A percentile compares a stretch with the other conserved stretches of the same genome.
phyloP scores from a whole-genome alignment of 164 flowering plant species.

The Stephania yunnanensis region DNA sequence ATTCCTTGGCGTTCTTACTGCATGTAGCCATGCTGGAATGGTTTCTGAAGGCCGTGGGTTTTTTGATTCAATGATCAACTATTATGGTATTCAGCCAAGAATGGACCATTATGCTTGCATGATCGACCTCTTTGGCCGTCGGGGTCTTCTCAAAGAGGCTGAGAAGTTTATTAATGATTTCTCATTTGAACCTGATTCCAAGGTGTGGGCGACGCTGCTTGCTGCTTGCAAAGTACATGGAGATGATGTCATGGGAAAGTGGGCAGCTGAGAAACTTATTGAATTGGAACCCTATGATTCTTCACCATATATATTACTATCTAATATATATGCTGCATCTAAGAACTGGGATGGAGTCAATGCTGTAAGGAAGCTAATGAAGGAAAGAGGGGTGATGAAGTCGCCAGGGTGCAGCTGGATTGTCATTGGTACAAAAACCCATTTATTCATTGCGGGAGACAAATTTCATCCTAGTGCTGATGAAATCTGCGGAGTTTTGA shows the following conservation, averaged over 20 bases:
- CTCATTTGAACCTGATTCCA: slow-evolving; percentile 50
- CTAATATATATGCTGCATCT: slow-evolving; percentile 65
- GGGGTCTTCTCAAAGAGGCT: slow-evolving; percentile 76
- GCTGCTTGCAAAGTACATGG: slow-evolving; percentile 75
- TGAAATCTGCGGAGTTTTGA: slow-evolving; percentile 40
- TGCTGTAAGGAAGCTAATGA: slow-evolving; percentile 60
- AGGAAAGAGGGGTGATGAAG: slow-evolving; percentile 57
- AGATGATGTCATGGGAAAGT: slow-evolving; percentile 50
- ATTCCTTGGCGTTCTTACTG: slow-evolving; percentile 78
- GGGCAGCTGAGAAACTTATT: slow-evolving; percentile 70
- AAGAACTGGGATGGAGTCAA: slow-evolving; percentile 70
- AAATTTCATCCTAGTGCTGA: slow-evolving; percentile 42
- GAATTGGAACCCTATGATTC: slow-evolving; percentile 67
- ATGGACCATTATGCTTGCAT: slow-evolving; percentile 78
- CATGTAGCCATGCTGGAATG: slow-evolving; percentile 79
- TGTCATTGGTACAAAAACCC: slow-evolving; percentile 40
- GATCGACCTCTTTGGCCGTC: slow-evolving; percentile 82
- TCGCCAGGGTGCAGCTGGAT: slow-evolving; percentile 87
- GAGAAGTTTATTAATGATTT: slow-evolving; percentile 49
- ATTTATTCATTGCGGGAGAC: slow-evolving; percentile 68
- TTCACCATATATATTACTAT: slow-evolving; percentile 72
- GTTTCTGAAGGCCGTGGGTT: slow-evolving; percentile 60
- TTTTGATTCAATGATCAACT: slow-evolving; percentile 47
- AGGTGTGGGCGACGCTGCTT: slow-evolving; percentile 72
- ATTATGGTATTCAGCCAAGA: slow-evolving; percentile 50